A percentile compares a stretch with the other conserved stretches of the same genome.
Evolutionary conservation across 208 protist genomes (phyloP).

Genomic region (Naegleria fowleri): DNA sequence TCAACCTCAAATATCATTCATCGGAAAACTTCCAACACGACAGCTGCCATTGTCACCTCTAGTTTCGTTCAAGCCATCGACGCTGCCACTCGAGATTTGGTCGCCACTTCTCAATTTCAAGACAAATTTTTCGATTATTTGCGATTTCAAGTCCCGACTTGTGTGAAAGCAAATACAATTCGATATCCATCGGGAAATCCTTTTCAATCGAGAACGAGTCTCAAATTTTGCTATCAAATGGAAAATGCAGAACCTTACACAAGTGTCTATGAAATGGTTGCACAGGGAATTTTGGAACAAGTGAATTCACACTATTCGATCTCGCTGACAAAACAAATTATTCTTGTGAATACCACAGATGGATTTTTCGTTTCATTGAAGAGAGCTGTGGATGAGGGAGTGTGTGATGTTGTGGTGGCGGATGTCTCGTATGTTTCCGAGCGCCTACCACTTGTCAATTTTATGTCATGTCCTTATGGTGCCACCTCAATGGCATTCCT

Average conservation of each 20-base stretch:
- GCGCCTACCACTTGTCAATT: neutral
- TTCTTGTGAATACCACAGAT: neutral
- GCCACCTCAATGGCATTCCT: neutral
- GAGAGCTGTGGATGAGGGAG: neutral
- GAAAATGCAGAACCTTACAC: neutral
- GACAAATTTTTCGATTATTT: neutral
- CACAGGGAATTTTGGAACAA: neutral
- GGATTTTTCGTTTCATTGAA: neutral
- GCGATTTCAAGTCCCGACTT: neutral
- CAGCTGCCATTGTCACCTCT: too few species aligned
- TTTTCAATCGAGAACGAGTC: neutral
- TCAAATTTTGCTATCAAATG: neutral
- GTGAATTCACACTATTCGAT: neutral
- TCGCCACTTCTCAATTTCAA: neutral
- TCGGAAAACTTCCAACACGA: too few species aligned
- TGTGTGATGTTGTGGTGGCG: neutral
- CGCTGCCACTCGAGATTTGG: neutral
- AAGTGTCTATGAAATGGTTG: neutral
- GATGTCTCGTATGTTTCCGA: neutral
- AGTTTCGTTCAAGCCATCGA: neutral
- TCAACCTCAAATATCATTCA: too few species aligned
- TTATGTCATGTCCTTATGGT: neutral
- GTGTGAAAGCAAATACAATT: neutral
- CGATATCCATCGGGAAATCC: neutral
- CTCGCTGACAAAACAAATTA: neutral